Base-by-base conservation (phyloP, 208 protist genomes). In the Crithidia thermophila region DNA sequence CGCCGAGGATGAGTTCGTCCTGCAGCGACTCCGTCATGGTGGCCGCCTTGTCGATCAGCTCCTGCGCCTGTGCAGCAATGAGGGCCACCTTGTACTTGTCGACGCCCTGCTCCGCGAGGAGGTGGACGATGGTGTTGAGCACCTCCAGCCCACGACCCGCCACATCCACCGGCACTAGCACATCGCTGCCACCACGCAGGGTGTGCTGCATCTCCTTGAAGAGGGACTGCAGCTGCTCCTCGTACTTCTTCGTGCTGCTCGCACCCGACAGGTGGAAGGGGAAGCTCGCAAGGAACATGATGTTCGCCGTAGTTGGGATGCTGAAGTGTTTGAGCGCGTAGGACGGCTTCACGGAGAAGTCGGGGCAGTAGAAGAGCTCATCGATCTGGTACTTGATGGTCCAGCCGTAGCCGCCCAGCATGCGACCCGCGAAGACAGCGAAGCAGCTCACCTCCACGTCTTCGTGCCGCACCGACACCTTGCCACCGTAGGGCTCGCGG, bases 331-430 rank as follows among this genome's bases (percentile, higher is more conserved):
- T 88, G 43, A 96, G 72, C 20, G 77, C 75, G 66, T 91, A 88
- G 0, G 91, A 96, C 18, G 85, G 78, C 50, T 87, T 87, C 28
- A 88, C 51, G 4, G 91, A 88, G 61, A 85, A 94, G 62, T 94
- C 91, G 1, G 88, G 88, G 73, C 91, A 94, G 78, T 96, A 96
- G 52, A 96, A 85, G 23, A 96, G 57, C 56, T 93, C 85, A 56
- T 96, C 91, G 65, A 94, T 94, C 66, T 96, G 88, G 66, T 93
- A 94, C 61, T 84, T 90, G 51, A 96, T 80, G 21, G 74, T 74
- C 89, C 91, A 96, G 50, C 72, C 78, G 66, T 90, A 82, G 36
- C 83, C 80, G 14, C 91, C 91, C 27, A 94, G 77, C 75, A 94
- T 87, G 27, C 91, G 81, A 18, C 84, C 84, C 1, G 82, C 67